These are phyloP conservation scores for Pseudocohnilembus persalinus DNA, from an alignment of 169 alveolate genomes.

Conservation along the genomic window DNA sequence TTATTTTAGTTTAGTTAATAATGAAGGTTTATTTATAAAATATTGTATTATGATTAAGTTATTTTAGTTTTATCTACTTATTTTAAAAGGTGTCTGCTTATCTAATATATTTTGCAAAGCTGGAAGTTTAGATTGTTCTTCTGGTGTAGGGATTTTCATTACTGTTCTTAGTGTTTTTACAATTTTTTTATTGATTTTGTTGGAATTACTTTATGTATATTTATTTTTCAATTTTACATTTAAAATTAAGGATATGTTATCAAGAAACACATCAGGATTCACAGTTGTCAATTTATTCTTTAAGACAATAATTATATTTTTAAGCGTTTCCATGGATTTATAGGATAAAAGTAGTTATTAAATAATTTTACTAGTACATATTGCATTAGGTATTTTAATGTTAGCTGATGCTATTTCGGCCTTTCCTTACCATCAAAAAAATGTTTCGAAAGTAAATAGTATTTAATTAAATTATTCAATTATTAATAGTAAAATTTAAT, in stretches of 20 bases:
- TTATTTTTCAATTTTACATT: conserved; percentile 40
- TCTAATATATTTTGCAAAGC: background rate
- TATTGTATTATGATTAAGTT: background rate
- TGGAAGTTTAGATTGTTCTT: background rate
- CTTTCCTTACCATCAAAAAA: conserved; percentile 36
- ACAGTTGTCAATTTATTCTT: conserved; percentile 16
- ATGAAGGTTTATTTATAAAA: background rate
- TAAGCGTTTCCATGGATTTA: conserved; percentile 13
- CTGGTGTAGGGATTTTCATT: conserved; percentile 16
- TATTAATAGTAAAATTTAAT: no score
- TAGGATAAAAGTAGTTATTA: background rate
- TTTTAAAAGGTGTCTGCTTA: background rate
- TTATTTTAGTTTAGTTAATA: background rate
- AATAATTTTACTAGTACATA: conserved; percentile 9
- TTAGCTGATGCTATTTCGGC: conserved; percentile 9
- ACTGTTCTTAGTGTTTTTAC: conserved; percentile 20
- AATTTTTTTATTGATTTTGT: background rate
- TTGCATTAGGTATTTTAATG: conserved; percentile 11
- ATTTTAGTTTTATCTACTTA: background rate
- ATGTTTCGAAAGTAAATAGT: conserved; percentile 29
- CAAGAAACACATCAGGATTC: conserved; percentile 41
- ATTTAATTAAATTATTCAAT: background rate
- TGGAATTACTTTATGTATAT: conserved; percentile 22
- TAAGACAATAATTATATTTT: conserved; percentile 1
- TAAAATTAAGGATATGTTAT: conserved; percentile 26